Percentiles rank a stretch among this genome's conserved stretches.
Evolutionary conservation across 441 rosid species (phyloP).

Genomic region (Euphorbia celastroides): DNA sequence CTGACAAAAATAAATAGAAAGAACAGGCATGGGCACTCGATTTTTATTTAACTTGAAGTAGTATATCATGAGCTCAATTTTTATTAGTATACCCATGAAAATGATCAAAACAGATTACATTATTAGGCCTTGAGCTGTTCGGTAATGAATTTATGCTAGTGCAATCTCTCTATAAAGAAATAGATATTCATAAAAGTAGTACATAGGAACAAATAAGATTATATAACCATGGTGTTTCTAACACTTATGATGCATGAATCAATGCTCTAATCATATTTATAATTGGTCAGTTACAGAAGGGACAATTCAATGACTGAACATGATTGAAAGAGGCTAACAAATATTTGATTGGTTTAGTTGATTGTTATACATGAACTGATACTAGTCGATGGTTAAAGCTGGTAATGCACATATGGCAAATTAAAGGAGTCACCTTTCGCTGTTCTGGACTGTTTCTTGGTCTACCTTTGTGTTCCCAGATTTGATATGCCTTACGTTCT

Average conservation of each 20-base stretch:
- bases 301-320: background rate
- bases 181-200: background rate
- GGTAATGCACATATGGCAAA: slow-evolving; percentile 5
- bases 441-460: slow-evolving; percentile 44
- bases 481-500: slow-evolving; percentile 45
- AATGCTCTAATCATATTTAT: background rate
- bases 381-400: background rate
- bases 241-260: background rate
- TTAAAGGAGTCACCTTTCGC: slow-evolving; percentile 41
- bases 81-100: background rate
- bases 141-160: background rate
- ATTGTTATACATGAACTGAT: background rate
- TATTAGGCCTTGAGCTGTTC: background rate
- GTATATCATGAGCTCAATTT: background rate
- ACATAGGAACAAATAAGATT: background rate
- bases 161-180: background rate
- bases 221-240: background rate
- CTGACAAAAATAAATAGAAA: background rate
- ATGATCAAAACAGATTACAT: background rate
- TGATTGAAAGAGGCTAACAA: background rate
- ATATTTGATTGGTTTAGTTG: background rate
- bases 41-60: background rate
- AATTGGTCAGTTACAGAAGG: background rate
- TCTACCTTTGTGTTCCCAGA: slow-evolving; percentile 59
- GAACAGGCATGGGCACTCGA: background rate